These are phyloP conservation scores for Hyphopichia buzzinii DNA, from an alignment of 1,139 yeast species.

Conservation along the genomic window DNA sequence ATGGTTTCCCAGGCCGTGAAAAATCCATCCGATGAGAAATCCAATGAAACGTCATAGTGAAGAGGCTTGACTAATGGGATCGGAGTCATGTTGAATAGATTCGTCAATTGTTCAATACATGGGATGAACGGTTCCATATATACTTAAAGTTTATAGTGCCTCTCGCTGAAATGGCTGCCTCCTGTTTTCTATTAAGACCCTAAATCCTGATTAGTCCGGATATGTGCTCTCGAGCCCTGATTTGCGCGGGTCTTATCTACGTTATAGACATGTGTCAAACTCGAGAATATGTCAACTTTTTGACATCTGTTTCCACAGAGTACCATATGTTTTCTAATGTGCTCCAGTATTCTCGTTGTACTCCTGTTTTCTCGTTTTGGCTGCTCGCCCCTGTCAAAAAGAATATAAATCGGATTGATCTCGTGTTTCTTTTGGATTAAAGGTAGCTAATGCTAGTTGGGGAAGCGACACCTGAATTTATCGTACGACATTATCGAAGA, in stretches of 20 bases:
- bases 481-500: no score
- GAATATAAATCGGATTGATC: no score
- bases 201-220: neutral
- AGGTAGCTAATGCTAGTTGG: no score
- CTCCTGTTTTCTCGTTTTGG: no score
- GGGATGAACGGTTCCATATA: neutral
- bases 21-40: slow-evolving; percentile 68
- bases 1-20: neutral
- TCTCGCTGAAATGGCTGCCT: neutral
- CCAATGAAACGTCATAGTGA: slow-evolving; percentile 68
- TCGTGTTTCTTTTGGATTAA: no score
- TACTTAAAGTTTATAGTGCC: neutral
- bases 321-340: neutral
- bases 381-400: no score
- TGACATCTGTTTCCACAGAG: neutral
- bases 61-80: slow-evolving; percentile 52
- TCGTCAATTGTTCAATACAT: neutral
- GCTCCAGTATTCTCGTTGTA: no score
- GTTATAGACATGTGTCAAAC: neutral
- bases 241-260: neutral
- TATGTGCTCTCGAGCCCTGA: neutral
- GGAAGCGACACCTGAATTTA: no score
- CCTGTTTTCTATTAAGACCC: neutral
- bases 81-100: neutral
- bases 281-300: neutral